phyloP scores from a whole-genome alignment of 2,329 filamentous ascomycete species.

The Pyricularia pennisetigena region DNA sequence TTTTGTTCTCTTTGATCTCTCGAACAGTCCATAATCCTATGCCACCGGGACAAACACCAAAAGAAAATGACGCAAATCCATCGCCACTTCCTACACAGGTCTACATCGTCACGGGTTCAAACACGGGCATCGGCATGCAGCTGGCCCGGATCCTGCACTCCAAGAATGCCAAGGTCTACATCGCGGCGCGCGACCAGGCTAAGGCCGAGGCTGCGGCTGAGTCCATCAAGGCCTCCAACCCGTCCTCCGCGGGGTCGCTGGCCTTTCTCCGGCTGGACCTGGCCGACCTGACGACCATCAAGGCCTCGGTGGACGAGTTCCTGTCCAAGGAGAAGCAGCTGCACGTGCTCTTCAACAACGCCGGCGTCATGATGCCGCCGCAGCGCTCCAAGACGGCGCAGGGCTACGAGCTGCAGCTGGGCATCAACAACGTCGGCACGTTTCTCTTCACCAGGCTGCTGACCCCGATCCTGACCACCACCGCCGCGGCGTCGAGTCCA shows the following conservation, averaged over 20 bases:
- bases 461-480: conserved; percentile 12
- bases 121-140: conserved; percentile 33
- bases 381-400: conserved; percentile 24
- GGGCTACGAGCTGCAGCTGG: conserved; percentile 28
- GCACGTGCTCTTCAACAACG: conserved; percentile 29
- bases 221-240: conserved; percentile 19
- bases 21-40: too few species aligned
- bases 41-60: too few species aligned
- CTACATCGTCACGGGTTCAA: conserved; percentile 32
- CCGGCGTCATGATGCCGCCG: conserved; percentile 24
- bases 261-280: conserved; percentile 24
- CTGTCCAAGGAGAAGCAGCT: conserved; percentile 16
- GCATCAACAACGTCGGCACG: conserved; percentile 11
- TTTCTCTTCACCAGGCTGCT: conserved; percentile 15
- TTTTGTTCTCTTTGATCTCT: neutral
- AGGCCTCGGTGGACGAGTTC: conserved; percentile 13
- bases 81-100: conserved; percentile 18
- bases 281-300: conserved; percentile 16
- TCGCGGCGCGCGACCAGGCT: conserved; percentile 32
- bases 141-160: conserved; percentile 38
- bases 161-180: conserved; percentile 38
- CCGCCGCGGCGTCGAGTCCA: conserved; percentile 8
- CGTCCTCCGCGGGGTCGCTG: conserved; percentile 15
- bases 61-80: too few species aligned
- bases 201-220: conserved; percentile 31